Conservation (phyloP, 73 alveolate genomes). For the Durusdinium trenchii region DNA sequence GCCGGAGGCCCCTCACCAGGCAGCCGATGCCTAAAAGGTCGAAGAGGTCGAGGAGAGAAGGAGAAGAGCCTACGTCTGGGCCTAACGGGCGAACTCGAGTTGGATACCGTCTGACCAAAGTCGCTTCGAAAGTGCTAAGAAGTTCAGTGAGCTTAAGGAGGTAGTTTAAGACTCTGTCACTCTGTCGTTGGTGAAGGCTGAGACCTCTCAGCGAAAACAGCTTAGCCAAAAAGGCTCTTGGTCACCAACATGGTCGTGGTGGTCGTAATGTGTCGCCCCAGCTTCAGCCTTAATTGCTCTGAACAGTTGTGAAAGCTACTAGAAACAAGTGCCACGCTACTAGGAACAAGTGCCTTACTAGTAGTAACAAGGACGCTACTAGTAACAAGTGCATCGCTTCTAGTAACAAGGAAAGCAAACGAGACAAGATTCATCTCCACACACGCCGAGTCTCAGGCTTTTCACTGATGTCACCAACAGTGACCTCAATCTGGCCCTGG, state of each 20-base stretch:
- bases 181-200: no score
- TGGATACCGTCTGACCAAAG: background rate
- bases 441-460: background rate
- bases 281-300: conserved; percentile 31
- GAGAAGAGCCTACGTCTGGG: no score
- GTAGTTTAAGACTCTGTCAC: no score
- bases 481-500: conserved; percentile 61
- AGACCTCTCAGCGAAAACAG: no score
- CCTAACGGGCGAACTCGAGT: background rate
- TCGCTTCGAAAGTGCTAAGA: no score
- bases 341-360: background rate
- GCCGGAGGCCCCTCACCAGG: conserved; percentile 77
- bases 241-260: conserved; percentile 31
- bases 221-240: background rate
- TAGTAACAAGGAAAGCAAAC: background rate
- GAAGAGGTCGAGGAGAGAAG: background rate
- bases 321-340: background rate
- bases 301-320: no score
- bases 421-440: background rate
- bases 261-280: conserved; percentile 78
- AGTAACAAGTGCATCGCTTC: background rate
- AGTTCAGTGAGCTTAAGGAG: no score
- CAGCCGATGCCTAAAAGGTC: conserved; percentile 39
- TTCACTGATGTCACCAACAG: conserved; percentile 85
- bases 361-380: background rate